Evolutionary conservation across 2,329 filamentous ascomycete genomes (phyloP).

Genomic region (Fusarium cyanostomum): DNA sequence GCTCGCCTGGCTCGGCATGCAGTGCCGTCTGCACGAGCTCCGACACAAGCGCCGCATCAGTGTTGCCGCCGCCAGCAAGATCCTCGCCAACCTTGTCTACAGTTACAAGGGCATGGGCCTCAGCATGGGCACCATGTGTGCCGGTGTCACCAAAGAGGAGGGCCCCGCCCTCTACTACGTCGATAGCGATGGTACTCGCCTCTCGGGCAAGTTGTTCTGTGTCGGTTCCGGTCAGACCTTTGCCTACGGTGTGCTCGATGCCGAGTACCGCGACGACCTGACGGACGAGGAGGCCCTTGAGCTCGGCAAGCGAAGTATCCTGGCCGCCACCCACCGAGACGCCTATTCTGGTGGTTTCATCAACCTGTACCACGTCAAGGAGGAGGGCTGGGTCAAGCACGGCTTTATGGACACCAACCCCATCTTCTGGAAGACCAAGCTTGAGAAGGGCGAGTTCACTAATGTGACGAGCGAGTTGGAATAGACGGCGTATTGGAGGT

Average conservation of each 20-base stretch:
- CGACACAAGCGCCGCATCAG: constrained; percentile 99
- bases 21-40: constrained; percentile 98
- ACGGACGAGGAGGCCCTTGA: constrained; percentile 88
- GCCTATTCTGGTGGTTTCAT: constrained; percentile 99
- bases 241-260: constrained; percentile 96
- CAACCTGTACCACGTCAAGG: constrained; percentile 99
- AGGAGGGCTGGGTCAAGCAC: constrained; percentile 98
- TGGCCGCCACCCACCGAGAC: constrained; percentile 95
- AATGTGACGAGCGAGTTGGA: constrained; percentile 86
- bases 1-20: constrained; percentile 98
- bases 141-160: constrained; percentile 93
- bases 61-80: constrained; percentile 96
- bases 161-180: constrained; percentile 99
- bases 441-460: constrained; percentile 97
- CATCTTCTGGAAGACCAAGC: constrained; percentile 99
- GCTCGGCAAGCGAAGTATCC: constrained; percentile 88
- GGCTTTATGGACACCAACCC: constrained; percentile 98
- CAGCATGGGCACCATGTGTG: constrained; percentile 99
- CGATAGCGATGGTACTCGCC: constrained; percentile 89
- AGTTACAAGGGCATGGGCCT: constrained; percentile 98
- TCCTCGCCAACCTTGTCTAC: constrained; percentile 98
- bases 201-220: constrained; percentile 96
- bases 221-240: constrained; percentile 99
- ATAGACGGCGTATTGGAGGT: constrained; percentile 43
- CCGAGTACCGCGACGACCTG: constrained; percentile 92